Percentiles rank a stretch among this genome's conserved stretches.
phyloP scores from a whole-genome alignment of 331 rosid species.

The Telfairia occidentalis region DNA sequence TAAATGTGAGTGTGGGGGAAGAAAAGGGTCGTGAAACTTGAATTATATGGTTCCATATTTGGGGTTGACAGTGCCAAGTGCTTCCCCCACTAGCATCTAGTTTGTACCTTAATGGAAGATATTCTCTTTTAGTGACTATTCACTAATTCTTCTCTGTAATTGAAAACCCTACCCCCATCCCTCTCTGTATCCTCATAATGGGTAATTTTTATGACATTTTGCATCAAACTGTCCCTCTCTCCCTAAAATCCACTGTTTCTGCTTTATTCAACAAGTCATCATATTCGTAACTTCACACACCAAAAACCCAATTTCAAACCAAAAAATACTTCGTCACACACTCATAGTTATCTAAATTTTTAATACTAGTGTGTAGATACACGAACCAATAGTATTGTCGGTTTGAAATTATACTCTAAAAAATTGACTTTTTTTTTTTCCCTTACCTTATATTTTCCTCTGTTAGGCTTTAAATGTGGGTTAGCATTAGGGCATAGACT shows the following conservation, averaged over 20 bases:
- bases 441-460: not conserved
- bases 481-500: constrained; percentile 10
- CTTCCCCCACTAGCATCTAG: constrained; percentile 36
- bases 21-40: not conserved
- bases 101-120: constrained; percentile 39
- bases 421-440: not conserved
- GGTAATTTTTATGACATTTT: constrained; percentile 31
- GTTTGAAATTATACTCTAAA: not conserved
- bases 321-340: too few relatives aligned
- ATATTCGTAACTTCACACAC: not conserved
- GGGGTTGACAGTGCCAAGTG: constrained; percentile 48
- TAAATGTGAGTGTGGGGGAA: constrained; percentile 1
- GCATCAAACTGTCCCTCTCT: constrained; percentile 18
- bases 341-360: too few relatives aligned
- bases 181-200: constrained; percentile 27
- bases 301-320: not conserved
- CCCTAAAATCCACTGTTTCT: constrained; percentile 13
- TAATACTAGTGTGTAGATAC: too few relatives aligned
- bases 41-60: constrained; percentile 27
- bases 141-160: constrained; percentile 28
- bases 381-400: too few relatives aligned
- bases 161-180: constrained; percentile 30
- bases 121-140: constrained; percentile 28
- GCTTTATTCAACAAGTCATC: constrained; percentile 27
- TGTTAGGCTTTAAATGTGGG: not conserved